phyloP scores from a whole-genome alignment of 2,329 filamentous ascomycete genomes.

The Neofusicoccum cordaticola region DNA sequence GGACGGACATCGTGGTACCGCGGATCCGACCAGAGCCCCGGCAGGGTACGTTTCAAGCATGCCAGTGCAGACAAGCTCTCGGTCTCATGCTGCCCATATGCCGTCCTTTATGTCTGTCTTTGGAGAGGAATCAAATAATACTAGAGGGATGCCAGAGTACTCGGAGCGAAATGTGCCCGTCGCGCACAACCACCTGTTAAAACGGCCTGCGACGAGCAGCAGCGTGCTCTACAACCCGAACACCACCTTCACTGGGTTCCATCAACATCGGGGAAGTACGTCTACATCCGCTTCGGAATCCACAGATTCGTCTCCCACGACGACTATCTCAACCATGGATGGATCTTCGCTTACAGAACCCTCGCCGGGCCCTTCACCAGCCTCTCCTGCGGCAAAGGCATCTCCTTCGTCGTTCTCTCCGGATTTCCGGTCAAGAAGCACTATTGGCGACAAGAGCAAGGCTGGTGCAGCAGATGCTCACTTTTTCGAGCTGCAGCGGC shows the following conservation, averaged over 20 bases:
- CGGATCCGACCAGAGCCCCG: background rate
- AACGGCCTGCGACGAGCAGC: constrained; percentile 34
- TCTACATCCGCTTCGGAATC: constrained; percentile 78
- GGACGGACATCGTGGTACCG: constrained; percentile 7
- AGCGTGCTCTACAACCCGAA: constrained; percentile 28
- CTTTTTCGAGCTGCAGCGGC: constrained; percentile 51
- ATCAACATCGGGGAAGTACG: constrained; percentile 73
- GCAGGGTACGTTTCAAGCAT: constrained; percentile 28
- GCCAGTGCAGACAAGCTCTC: constrained; percentile 35
- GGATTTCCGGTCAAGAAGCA: constrained; percentile 44
- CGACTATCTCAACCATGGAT: constrained; percentile 87
- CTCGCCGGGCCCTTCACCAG: constrained; percentile 87
- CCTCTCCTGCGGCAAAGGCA: constrained; percentile 76
- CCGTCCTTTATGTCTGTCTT: constrained; percentile 75
- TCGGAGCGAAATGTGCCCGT: constrained; percentile 22
- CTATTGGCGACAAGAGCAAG: constrained; percentile 26
- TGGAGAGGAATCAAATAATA: constrained; percentile 56
- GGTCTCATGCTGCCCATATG: constrained; percentile 48
- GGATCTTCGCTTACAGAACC: constrained; percentile 86
- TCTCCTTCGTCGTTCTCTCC: constrained; percentile 68
- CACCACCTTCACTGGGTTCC: constrained; percentile 44
- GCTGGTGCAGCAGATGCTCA: constrained; percentile 36
- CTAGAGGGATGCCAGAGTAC: constrained; percentile 49
- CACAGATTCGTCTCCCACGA: constrained; percentile 91
- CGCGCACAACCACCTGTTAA: constrained; percentile 32